Percentiles rank a stretch among this genome's conserved stretches.
phyloP scores from a whole-genome alignment of 2,329 filamentous ascomycete genomes.

The Scortechinia acanthostroma region DNA sequence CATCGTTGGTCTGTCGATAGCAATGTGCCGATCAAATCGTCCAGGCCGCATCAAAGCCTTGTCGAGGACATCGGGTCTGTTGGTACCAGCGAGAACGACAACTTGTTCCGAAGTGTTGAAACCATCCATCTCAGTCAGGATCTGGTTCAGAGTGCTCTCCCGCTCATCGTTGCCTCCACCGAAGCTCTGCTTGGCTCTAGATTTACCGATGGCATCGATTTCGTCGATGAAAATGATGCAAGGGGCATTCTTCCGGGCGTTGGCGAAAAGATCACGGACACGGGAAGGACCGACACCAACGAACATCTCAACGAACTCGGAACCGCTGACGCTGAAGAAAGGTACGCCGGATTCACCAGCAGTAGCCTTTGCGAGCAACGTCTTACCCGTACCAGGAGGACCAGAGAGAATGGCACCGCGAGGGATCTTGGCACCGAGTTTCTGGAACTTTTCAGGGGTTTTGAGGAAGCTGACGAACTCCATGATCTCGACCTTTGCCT shows the following conservation, averaged over 20 bases:
- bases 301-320: slow-evolving; percentile 99
- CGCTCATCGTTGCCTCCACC: slow-evolving; percentile 94
- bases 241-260: slow-evolving; percentile 87
- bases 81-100: slow-evolving; percentile 92
- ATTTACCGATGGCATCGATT: slow-evolving; percentile 91
- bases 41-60: slow-evolving; percentile 94
- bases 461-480: slow-evolving; percentile 97
- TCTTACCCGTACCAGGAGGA: slow-evolving; percentile 98
- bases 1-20: slow-evolving; percentile 93
- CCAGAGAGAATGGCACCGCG: slow-evolving; percentile 93
- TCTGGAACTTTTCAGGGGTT: slow-evolving; percentile 85
- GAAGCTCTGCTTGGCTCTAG: slow-evolving; percentile 64
- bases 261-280: slow-evolving; percentile 89
- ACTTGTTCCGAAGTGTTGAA: slow-evolving; percentile 97
- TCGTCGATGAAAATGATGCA: slow-evolving; percentile 99
- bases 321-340: slow-evolving; percentile 97
- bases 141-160: slow-evolving; percentile 94
- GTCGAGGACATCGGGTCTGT: slow-evolving; percentile 88
- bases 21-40: slow-evolving; percentile 93
- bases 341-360: slow-evolving; percentile 94
- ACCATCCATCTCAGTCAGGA: slow-evolving; percentile 97
- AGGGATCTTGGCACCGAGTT: slow-evolving; percentile 93
- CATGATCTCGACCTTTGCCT: slow-evolving; percentile 97
- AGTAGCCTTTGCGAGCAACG: slow-evolving; percentile 89
- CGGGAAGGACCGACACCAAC: slow-evolving; percentile 95